Base-by-base conservation (phyloP, 495 filamentous ascomycete genomes). In the Evernia prunastri region DNA sequence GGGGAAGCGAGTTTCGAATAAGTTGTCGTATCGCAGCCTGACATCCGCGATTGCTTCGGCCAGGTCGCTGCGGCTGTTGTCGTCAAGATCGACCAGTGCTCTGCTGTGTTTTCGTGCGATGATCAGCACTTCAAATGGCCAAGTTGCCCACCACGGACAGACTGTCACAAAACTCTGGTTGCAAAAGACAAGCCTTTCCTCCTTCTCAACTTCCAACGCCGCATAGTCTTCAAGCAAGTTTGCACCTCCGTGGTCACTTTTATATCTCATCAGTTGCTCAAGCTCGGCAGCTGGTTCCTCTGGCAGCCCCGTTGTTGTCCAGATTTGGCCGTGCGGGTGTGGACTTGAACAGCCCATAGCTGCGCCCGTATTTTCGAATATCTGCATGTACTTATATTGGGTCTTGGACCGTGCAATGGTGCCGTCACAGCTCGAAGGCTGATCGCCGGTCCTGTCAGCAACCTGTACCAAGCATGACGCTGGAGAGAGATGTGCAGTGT, bases 301-400 rank as follows among this genome's bases (percentile, higher is more conserved):
- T 5, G 94, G 94, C 58, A 96, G 74, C 18, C 86, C 84, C 47
- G 88, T 93, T 17, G 91, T 96, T 12, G 91, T 94, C 94, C 94
- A 98, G 67, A 96, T 84, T 72, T 98, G 94, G 57, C 94, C 92
- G 75, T 97, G 94, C 0, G 94, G 94, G 76, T 98, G 94, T 9
- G 94, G 95, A 74, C 97, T 98, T 4, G 94, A 97, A 81, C 94
- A 98, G 36, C 94, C 94, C 94, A 98, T 98, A 6, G 94, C 90
- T 0, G 89, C 86, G 54, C 94, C 94, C 78, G 97, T 98, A 79
- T 98, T 98, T 76, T 98, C 94, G 66, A 98, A 97, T 67, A 98
- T 97, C 75, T 98, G 94, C 92, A 98, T 97, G 75, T 96, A 97
- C 56, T 86, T 84, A 69, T 95, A 91, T 74, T 97, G 92, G 61